Base-by-base conservation (phyloP, 192 early-diverging fungal genomes). In the Jimgerdemannia flammicorona region DNA sequence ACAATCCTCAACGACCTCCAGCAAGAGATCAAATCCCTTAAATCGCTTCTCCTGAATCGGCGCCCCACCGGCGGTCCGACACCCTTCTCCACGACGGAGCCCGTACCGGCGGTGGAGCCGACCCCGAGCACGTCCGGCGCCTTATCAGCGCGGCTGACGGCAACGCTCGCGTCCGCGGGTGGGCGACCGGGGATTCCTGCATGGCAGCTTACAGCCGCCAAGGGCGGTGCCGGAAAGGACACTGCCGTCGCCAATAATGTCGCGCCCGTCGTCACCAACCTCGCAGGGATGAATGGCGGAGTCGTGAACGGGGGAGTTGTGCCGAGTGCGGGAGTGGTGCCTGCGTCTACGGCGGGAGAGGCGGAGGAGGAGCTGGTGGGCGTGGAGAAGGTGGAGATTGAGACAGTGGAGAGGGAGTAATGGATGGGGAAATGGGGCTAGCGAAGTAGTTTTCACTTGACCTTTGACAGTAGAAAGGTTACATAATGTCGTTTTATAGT, bases 1-100 rank as follows among this genome's bases (percentile, higher is more conserved):
- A 80, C 84, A 59, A 82, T 90, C 9, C 77, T 95, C 71, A 80
- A 82, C 43, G 95, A 98, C 44, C 85, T 99, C 29, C 98, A 99
- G 83, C 87, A 87, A 29, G 98, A 99, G 80, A 90, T 99, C 80
- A 97, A 96, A 79, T 95, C 93, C 20, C 86, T 99, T 44, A 95
- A 97, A 75, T 95, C 91, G 73, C 86, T 99, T 74, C 81, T 99
- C 67, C 77, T 97, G 41, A 98, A 92, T 80, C 91, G 96, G 54
- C 87, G 91, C 39, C 83, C 80, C 6, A 29, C 29, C 29, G 49
- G 49, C 49, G 49, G 49, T 14, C 49, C 49, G 6, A 14, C 8
- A 14, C 8, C 8, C 49, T 14, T 59, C 49, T 14, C 49, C 6
- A 10, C 14, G 14, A 10, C 49, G 8, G 49, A 59, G 49, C 8